phyloP scores from a whole-genome alignment of 2,329 filamentous ascomycete genomes.

The Pezicula carpinea region DNA sequence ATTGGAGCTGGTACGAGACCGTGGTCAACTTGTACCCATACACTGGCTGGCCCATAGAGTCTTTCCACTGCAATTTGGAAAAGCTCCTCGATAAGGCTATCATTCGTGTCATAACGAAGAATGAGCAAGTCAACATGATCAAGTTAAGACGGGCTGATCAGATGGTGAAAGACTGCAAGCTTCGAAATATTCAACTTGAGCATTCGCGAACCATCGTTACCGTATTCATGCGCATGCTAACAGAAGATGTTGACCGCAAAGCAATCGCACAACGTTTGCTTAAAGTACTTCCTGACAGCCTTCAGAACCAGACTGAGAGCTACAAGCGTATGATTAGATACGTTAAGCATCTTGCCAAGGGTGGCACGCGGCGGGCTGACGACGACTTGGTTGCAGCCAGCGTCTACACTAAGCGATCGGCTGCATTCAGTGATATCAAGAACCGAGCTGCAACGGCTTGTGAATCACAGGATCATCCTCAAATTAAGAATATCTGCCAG shows the following conservation, averaged over 20 bases:
- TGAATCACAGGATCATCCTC: not conserved
- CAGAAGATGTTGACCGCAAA: slow-evolving; percentile 4
- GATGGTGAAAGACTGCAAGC: slow-evolving; percentile 16
- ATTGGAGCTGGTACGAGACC: slow-evolving; percentile 19
- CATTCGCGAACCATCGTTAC: slow-evolving; percentile 19
- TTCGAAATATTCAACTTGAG: slow-evolving; percentile 19
- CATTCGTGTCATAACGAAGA: slow-evolving; percentile 16
- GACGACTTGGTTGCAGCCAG: slow-evolving; percentile 15
- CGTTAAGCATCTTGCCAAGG: slow-evolving; percentile 11
- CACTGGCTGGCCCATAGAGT: slow-evolving; percentile 16
- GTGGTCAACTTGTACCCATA: slow-evolving; percentile 18
- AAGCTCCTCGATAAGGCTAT: slow-evolving; percentile 19
- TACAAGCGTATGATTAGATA: slow-evolving; percentile 17
- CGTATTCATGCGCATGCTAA: slow-evolving; percentile 14
- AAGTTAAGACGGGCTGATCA: slow-evolving; percentile 6
- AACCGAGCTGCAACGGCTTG: slow-evolving; percentile 10
- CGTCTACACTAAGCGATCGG: slow-evolving; percentile 19
- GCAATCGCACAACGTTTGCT: slow-evolving; percentile 12
- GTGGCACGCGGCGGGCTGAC: slow-evolving; percentile 7
- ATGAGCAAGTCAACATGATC: slow-evolving; percentile 9
- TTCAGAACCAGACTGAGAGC: slow-evolving; percentile 11
- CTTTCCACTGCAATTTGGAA: slow-evolving; percentile 16
- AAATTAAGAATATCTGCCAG: slow-evolving; percentile 8
- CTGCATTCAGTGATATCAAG: slow-evolving; percentile 15
- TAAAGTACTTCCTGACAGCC: slow-evolving; percentile 6